Base-by-base conservation (phyloP, 495 filamentous ascomycete genomes). In the Penicillium subrubescens region DNA sequence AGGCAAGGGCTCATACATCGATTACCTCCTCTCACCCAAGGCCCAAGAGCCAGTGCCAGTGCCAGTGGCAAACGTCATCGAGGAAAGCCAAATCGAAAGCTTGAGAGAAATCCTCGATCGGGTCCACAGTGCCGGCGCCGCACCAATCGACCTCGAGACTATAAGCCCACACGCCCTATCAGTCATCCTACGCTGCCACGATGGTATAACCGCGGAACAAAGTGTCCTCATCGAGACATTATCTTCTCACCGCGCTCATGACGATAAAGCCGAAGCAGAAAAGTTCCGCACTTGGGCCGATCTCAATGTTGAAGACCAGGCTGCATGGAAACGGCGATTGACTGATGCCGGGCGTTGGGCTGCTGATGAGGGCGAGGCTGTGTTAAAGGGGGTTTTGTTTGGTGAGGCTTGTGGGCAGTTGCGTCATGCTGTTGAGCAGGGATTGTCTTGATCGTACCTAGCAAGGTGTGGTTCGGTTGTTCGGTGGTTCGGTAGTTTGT, bases 361-460 rank as follows among this genome's bases (percentile, higher is more conserved):
- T 6, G 84, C 84, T 60, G 84, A 84, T 41, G 84, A 93, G 76
- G 90, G 90, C 1, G 90, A 92, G 76, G 83, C 81, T 35, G 83
- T 95, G 14, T 82, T 95, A 39, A 83, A 88, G 73, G 87, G 90
- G 8, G 82, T 97, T 8, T 74, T 96, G 51, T 96, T 96, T 78
- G 83, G 87, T 23, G 84, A 92, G 75, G 77, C 87, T 57, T 90
- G 82, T 59, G 86, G 81, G 23, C 66, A 80, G 8, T 79, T 91
- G 57, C 87, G 83, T 5, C 77, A 77, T 27, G 75, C 78, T 46
- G 83, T 89, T 23, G 61, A 62, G 29, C 56, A 69, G 46, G 67
- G 59, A 14, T 67, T 72, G 70, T 41, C 41, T 46, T 73, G 63
- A 67, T 39, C 2, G 14, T 25, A 12, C 2, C 8, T 33, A 23